Evolutionary conservation across 768 basidiomycete species (phyloP), one percentile per base, ranked within the genome.

Genomic region (Phlegmacium glaucopus): DNA sequence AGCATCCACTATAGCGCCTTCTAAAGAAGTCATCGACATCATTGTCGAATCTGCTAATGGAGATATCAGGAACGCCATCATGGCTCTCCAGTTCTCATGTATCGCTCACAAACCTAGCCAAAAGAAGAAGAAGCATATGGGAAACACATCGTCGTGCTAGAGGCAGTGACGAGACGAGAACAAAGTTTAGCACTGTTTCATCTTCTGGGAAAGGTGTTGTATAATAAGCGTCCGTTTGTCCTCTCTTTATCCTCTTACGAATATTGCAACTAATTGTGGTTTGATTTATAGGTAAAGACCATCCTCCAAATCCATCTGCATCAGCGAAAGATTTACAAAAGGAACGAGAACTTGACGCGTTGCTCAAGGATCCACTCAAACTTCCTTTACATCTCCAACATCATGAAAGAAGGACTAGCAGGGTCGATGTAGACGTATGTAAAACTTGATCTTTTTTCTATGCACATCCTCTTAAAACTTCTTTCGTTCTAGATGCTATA

Each of bases 51-150:
- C 87, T 2, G 77, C 89, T 3, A 87, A 88, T 58, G 96, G 96
- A 0, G 96, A 99, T 60, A 89, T 99, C 30, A 76, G 96, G 36
- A 90, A 88, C 47, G 95, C 94, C 1, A 79, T 97, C 50, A 98
- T 95, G 83, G 84, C 87, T 0, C 74, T 98, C 6, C 90, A 99
- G 61, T 94, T 99, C 59, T 80, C 85, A 1, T 95, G 77, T 61
- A 64, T 79, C 13, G 66, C 72, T 15, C 65, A 75, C 47, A 47
- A 62, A 39, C 61, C 60, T n/a, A 57, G 56, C 12, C 58, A 55
- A 51, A 71, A 67, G 58, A 68, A 68, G 61, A 68, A 65, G 49
- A 59, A 53, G 36, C 61, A 55, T 34, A 51, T 48, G 40, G 56
- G 48, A 9, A 54, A 54, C 0, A 63, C 65, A 10, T n/a, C n/a